Base-by-base conservation (phyloP, 441 rosid species). In the Biscutella laevigata region DNA sequence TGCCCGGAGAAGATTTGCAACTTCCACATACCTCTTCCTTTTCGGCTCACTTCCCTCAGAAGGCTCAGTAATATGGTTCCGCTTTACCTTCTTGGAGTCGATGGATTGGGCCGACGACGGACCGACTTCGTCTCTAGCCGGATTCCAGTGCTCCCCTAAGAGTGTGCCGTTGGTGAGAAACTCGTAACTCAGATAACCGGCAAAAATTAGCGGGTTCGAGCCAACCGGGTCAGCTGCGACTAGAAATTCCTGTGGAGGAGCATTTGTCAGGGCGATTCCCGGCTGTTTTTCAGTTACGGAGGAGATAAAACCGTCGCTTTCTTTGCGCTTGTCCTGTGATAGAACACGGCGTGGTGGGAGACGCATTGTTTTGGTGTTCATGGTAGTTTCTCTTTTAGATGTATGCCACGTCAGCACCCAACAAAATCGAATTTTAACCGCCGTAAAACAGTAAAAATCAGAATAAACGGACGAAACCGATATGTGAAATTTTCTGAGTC, bases 301-400 rank as follows among this genome's bases (percentile, higher is more conserved):
- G 62, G 49, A 21, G 11, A 72, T 69, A 21, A 38, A 47, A 37
- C 59, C 78, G 34, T 76, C 84, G 56, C 78, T 68, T 16, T 83
- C 83, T 65, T 78, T 83, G 20, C 87, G 80, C 61, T 83, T 88
- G 46, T 66, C 74, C 47, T 80, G 46, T 73, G 84, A 78, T 61
- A 73, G 41, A 40, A 79, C 73, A 24, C 94, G 94, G 48, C 95
- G 88, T 53, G 97, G 80, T 28, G 91, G 94, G n/a, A 81, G 77
- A 57, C 90, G 95, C 97, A 88, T 88, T 76, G 84, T 77, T 86
- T 86, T 86, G 76, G 95, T 86, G 60, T 74, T 81, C 83, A 73
- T 77, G 16, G 39, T 33, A n/a, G 27, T 11, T 32, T 27, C 12
- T 49, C 62, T 67, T 51, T 57, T 48, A 10, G 62, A 54, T 69